A percentile compares a stretch with the other conserved stretches of the same genome.
Conservation (phyloP, 2,329 filamentous ascomycete genomes). For the Monosporascus sp. region DNA sequence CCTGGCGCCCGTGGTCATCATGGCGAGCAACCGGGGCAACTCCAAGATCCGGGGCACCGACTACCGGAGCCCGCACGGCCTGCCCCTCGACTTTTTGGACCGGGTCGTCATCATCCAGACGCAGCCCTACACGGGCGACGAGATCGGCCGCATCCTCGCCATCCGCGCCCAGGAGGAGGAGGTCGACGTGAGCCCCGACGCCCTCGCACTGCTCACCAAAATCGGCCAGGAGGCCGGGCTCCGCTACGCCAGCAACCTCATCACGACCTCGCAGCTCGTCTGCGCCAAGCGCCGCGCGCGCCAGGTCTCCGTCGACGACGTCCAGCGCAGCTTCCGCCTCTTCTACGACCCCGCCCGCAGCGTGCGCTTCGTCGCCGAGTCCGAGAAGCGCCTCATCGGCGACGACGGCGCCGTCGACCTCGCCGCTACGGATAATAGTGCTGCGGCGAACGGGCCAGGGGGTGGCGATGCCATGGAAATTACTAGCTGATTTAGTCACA, state of each 20-base stretch:
- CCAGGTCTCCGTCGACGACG: constrained; percentile 80
- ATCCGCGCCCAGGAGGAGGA: constrained; percentile 96
- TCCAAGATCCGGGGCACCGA: constrained; percentile 89
- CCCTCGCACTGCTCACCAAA: constrained; percentile 88
- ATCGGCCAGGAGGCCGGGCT: constrained; percentile 90
- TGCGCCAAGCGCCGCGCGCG: constrained; percentile 79
- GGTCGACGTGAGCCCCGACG: constrained; percentile 83
- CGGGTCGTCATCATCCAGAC: constrained; percentile 96
- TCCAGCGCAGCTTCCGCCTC: constrained; percentile 86
- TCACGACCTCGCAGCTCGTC: constrained; percentile 87
- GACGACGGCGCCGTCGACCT: constrained; percentile 78
- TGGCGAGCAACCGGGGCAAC: constrained; percentile 94
- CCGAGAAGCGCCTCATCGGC: constrained; percentile 88
- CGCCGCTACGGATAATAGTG: constrained; percentile 48
- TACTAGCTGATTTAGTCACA: constrained; percentile 10
- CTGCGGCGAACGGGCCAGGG: constrained; percentile 20
- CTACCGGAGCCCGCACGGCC: constrained; percentile 87
- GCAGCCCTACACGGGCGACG: constrained; percentile 72
- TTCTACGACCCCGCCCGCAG: constrained; percentile 90
- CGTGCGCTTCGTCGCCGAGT: constrained; percentile 84
- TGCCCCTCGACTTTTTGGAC: constrained; percentile 94
- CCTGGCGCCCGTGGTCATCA: constrained; percentile 94
- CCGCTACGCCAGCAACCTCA: constrained; percentile 95
- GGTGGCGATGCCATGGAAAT: constrained; percentile 29
- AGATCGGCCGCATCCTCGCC: constrained; percentile 86